Evolutionary conservation across 257 asterid species (phyloP).

Genomic region (Fraxinus quadrangulata): DNA sequence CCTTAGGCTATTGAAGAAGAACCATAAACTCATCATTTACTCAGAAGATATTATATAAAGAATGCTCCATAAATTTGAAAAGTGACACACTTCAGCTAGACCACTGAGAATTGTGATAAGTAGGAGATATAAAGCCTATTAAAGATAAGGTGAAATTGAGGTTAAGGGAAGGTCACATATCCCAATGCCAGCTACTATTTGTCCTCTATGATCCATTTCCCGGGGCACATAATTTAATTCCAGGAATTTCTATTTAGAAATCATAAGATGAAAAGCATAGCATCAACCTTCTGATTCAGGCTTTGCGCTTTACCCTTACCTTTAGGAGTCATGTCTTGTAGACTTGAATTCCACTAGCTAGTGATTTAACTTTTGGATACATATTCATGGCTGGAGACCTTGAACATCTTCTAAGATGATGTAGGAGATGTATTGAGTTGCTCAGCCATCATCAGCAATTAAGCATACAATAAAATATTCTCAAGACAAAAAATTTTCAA

Average conservation of each 20-base stretch:
- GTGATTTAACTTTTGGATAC: background rate
- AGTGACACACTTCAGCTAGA: background rate
- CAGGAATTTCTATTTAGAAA: background rate
- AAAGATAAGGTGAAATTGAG: background rate
- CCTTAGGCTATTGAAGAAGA: background rate
- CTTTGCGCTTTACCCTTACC: background rate
- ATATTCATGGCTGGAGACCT: background rate
- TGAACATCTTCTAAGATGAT: background rate
- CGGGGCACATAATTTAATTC: background rate
- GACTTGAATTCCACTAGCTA: background rate
- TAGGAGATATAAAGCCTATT: too few relatives aligned
- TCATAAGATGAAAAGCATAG: background rate
- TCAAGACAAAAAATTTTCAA: conserved; percentile 4
- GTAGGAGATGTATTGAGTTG: background rate
- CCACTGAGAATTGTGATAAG: background rate
- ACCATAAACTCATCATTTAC: background rate
- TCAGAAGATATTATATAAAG: background rate
- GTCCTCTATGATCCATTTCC: background rate
- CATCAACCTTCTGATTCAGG: background rate
- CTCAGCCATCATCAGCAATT: background rate
- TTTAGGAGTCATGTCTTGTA: background rate
- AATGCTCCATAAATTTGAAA: background rate
- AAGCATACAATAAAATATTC: background rate
- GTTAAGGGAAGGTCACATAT: background rate
- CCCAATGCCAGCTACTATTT: background rate